A percentile compares a stretch with the other conserved stretches of the same genome.
These are phyloP conservation scores for Ceratocystiopsis minuta DNA, from an alignment of 2,329 filamentous ascomycete species.

Conservation along the genomic window DNA sequence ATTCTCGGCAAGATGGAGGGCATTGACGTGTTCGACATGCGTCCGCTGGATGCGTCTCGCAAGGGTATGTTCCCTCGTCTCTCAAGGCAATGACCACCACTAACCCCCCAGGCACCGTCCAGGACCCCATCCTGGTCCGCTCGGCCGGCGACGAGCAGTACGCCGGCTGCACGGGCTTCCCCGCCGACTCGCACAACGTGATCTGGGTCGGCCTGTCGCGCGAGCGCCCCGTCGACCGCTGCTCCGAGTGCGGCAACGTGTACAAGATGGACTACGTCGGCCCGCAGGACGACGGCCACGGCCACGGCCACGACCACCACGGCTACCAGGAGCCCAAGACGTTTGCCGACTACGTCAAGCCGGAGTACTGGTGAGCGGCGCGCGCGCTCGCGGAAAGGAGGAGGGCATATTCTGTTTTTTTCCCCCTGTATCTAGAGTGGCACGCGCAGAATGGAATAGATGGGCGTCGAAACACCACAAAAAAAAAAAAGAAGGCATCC, in stretches of 20 bases:
- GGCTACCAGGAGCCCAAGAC: constrained; percentile 79
- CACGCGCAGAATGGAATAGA: no score
- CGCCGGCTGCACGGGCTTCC: constrained; percentile 84
- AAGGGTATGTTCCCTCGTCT: constrained; percentile 36
- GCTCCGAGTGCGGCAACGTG: constrained; percentile 87
- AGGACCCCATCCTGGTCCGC: constrained; percentile 79
- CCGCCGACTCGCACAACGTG: constrained; percentile 78
- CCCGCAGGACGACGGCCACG: constrained; percentile 54
- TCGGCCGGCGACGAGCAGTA: constrained; percentile 94
- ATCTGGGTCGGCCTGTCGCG: constrained; percentile 81
- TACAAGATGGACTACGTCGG: constrained; percentile 98
- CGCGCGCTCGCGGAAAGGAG: no score
- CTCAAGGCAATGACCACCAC: no score
- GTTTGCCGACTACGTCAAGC: constrained; percentile 89
- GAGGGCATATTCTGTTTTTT: no score
- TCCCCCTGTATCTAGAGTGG: no score
- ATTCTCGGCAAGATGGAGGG: constrained; percentile 99
- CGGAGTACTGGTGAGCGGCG: constrained; percentile 64
- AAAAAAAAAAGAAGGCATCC: no score
- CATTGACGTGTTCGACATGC: constrained; percentile 96
- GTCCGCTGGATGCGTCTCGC: constrained; percentile 78
- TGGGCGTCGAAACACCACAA: no score
- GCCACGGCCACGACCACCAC: constrained; percentile 30
- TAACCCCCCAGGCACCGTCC: constrained; percentile 50
- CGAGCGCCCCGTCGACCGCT: constrained; percentile 82